Base-by-base conservation (phyloP, 768 basidiomycete genomes). In the Macrolepiota dolichaula region DNA sequence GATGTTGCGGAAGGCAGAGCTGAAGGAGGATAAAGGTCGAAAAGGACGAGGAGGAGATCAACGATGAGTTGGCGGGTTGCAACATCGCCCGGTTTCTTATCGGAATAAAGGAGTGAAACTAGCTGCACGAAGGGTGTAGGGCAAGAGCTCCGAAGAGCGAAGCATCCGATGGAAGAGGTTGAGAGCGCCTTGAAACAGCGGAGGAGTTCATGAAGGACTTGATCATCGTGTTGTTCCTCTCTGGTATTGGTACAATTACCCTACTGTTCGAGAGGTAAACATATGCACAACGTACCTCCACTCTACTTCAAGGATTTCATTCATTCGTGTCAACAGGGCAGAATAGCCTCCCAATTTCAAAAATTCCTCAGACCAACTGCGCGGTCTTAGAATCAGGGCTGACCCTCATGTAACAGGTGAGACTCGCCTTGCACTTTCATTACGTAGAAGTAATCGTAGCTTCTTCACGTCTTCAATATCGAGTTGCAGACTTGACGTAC, bases 161-260 rank as follows among this genome's bases (percentile, higher is more conserved):
- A 86, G 69, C 92, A 95, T 13, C 96, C 96, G 37, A 92, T 88
- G 51, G 89, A 81, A 7, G 92, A 94, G 0, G 96, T 96, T 0
- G 92, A 88, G 2, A 99, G 80, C 0, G 92, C 97, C 73, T 97
- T 97, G 73, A 98, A 86, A 76, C 95, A 98, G 2, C 94, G 87
- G 42, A 98, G 78, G 1, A 98, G 77, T 72, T 98, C 96, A 65
- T 96, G 89, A 15, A 99, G 79, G 46, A 97, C 80, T 71, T 97
- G 89, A 69, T 98, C 97, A 69, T 97, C 97, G 65, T 97, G 96
- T 69, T 98, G 96, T 70, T 99, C 97, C 72, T 98, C 96, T 64
- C 95, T 95, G 67, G 44, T 70, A 62, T 24, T 19, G 22, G 9
- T 17, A 64, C 42, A 62, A n/a, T 59, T n/a, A 38, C 11, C 36